A percentile compares a stretch with the other conserved stretches of the same genome.
These are phyloP conservation scores for Trichophyton schoenleinii DNA, from an alignment of 2,329 filamentous ascomycete species.

Conservation along the genomic window DNA sequence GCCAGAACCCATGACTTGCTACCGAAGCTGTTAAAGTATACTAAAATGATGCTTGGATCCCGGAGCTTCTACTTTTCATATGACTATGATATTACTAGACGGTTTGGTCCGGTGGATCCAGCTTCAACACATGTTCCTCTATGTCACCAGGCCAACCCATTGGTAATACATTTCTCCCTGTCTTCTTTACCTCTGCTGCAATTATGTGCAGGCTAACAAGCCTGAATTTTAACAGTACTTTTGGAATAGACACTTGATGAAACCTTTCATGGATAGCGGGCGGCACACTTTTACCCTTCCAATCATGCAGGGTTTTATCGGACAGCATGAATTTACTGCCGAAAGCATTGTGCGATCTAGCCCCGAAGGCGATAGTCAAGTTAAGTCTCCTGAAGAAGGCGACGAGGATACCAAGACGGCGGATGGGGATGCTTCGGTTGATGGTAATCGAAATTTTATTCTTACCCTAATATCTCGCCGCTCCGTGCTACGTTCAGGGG, in stretches of 20 bases:
- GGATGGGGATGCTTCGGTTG: constrained; percentile 6
- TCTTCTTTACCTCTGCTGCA: background rate
- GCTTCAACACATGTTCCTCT: constrained; percentile 46
- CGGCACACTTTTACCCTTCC: constrained; percentile 63
- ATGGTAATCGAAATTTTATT: constrained; percentile 45
- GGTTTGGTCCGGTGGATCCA: constrained; percentile 33
- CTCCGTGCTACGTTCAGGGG: constrained; percentile 70
- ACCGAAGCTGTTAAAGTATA: constrained; percentile 72
- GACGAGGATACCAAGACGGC: constrained; percentile 29
- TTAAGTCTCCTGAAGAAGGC: constrained; percentile 1
- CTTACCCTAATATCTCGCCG: constrained; percentile 88
- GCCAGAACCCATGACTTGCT: constrained; percentile 45
- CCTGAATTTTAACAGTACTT: constrained; percentile 48
- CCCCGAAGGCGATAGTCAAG: constrained; percentile 4
- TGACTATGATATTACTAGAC: constrained; percentile 78
- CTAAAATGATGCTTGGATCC: constrained; percentile 72
- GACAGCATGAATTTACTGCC: constrained; percentile 68
- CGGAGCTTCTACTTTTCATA: constrained; percentile 92
- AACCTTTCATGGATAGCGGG: constrained; percentile 61
- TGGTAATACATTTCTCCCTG: constrained; percentile 33
- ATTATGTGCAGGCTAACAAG: background rate
- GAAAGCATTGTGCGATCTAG: constrained; percentile 32
- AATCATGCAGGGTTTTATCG: constrained; percentile 86
- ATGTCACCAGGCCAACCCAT: constrained; percentile 57
- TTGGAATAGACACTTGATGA: constrained; percentile 71